Evolutionary conservation across 2,329 filamentous ascomycete species (phyloP), one percentile per base, ranked within the genome.

Genomic region (Aotearoamyces nothofagi): DNA sequence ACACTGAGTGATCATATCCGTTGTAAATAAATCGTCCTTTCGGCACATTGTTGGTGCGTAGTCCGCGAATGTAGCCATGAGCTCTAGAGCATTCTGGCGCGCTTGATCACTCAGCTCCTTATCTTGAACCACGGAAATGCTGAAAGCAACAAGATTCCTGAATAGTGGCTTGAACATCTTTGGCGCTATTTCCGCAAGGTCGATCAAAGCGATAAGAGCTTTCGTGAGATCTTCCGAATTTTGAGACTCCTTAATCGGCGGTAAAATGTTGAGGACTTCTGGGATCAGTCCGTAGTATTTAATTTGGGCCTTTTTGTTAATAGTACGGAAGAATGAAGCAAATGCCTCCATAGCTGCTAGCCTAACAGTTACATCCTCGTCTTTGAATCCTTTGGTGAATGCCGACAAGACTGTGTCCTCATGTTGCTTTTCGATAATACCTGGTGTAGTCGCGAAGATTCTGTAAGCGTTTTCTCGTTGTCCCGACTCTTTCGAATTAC

Each of bases 131-230:
- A 96, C 84, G 5, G 81, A 83, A 35, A 96, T 75, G 51, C 78
- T 87, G 56, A 98, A 94, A 43, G 81, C 76, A 29, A 96, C 87
- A 4, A 98, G 66, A 46, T 83, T 86, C 48, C 79, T 78, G 60
- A 98, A 98, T n/a, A 92, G 64, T 12, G 68, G 69, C 57, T 90
- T 92, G 61, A 98, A 98, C 86, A 96, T 96, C 57, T 90, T 92
- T 13, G 87, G 84, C 13, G 82, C 79, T n/a, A 78, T 69, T 55
- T 96, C 90, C 22, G 90, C 90, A 31, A 98, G 66, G 40, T 96
- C 90, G 45, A 98, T 94, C 26, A 98, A 66, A 14, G 87, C 78
- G 32, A 94, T 63, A 23, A 98, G 72, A 13, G 86, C 86, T 49
- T 84, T 84, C 40, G 82, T 87, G 10, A 98, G 70, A 39, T 92